Evolutionary conservation across 75 land plant genomes (phyloP).

Genomic region (Selaginella tamariscina): DNA sequence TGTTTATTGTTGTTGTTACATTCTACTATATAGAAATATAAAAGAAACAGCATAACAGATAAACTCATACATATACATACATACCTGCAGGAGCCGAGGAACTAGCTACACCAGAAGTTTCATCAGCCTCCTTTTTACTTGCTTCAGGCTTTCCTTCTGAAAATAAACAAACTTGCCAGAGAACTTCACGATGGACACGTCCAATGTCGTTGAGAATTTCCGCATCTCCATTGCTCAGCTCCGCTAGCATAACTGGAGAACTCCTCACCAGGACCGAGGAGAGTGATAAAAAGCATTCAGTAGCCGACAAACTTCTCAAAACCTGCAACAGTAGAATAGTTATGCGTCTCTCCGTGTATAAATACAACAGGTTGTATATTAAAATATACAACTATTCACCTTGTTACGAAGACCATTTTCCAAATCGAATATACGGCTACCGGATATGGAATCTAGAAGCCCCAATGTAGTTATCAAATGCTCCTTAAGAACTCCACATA

Average conservation of each 20-base stretch:
- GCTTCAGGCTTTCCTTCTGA: conserved; percentile 51
- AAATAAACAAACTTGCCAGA: conserved; percentile 69
- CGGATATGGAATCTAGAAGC: conserved; percentile 34
- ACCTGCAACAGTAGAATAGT: conserved; percentile 30
- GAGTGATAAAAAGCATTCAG: conserved; percentile 68
- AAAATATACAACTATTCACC: no score
- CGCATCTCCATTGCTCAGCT: conserved; percentile 50
- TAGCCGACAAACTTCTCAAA: conserved; percentile 46
- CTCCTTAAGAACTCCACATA: conserved; percentile 60
- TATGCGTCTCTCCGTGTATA: no score
- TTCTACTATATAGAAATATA: no score
- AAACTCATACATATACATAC: no score
- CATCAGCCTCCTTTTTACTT: conserved; percentile 37
- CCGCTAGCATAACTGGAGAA: conserved; percentile 51
- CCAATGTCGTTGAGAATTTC: conserved; percentile 76
- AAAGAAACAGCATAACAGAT: no score
- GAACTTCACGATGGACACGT: conserved; percentile 47
- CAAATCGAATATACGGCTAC: conserved; percentile 34
- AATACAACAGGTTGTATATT: no score
- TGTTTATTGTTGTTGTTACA: no score
- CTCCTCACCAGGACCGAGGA: conserved; percentile 55
- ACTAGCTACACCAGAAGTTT: conserved; percentile 27
- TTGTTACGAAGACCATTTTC: conserved; percentile 32
- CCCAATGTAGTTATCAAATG: conserved; percentile 51
- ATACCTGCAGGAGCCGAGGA: conserved; percentile 17